Percentiles rank a stretch among this genome's conserved stretches.
Conservation (phyloP, 2,329 filamentous ascomycete genomes). For the Ophiostoma fasciatum region DNA sequence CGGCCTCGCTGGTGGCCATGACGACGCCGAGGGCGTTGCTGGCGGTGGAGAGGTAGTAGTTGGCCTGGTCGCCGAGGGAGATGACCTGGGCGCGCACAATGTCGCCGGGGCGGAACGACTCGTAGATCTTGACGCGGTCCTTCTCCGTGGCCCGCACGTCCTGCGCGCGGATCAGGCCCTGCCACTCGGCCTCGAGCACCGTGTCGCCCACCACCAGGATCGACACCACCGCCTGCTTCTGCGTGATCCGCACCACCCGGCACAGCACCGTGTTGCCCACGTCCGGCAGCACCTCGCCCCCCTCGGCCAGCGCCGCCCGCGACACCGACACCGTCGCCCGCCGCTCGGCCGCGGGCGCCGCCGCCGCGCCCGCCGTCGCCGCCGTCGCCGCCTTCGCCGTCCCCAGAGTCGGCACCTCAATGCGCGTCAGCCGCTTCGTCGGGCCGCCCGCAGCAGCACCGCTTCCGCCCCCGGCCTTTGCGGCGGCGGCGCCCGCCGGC, state of each 20-base stretch:
- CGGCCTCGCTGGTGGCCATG: constrained; percentile 76
- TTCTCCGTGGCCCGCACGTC: constrained; percentile 93
- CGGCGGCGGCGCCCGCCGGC: constrained; percentile 24
- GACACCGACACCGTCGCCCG: constrained; percentile 42
- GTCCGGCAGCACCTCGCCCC: constrained; percentile 57
- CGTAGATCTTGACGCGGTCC: constrained; percentile 80
- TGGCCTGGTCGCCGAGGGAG: constrained; percentile 81
- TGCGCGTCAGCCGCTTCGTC: constrained; percentile 44
- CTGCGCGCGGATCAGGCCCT: constrained; percentile 72
- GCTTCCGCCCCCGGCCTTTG: too few species aligned
- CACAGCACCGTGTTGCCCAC: constrained; percentile 72
- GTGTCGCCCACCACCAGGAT: constrained; percentile 70
- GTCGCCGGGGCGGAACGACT: constrained; percentile 86
- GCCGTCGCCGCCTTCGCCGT: constrained; percentile 18
- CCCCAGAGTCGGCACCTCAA: constrained; percentile 23
- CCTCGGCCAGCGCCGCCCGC: constrained; percentile 21
- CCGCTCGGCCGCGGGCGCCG: constrained; percentile 24
- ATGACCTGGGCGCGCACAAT: constrained; percentile 80
- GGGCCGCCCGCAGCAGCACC: constrained; percentile 28
- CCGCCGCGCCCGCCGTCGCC: constrained; percentile 20
- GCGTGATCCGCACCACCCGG: constrained; percentile 70
- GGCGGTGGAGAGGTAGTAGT: constrained; percentile 89
- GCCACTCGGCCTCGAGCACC: constrained; percentile 65
- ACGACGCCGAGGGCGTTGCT: constrained; percentile 87
- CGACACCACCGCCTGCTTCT: constrained; percentile 69